phyloP scores from a whole-genome alignment of 305 asterid species.

The Fraxinus nigra region DNA sequence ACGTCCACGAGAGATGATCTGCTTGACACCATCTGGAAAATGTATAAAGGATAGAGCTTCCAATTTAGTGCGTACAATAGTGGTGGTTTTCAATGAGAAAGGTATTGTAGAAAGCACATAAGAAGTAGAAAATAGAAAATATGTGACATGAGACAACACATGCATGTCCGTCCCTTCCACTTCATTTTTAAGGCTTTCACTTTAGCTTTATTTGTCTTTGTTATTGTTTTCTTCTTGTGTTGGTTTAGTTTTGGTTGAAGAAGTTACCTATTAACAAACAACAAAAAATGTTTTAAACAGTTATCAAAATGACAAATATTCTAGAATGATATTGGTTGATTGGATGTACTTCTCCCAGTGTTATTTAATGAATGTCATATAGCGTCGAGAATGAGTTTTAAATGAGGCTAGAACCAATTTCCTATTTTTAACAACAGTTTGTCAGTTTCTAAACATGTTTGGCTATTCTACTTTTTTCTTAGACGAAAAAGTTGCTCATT shows the following conservation, averaged over 20 bases:
- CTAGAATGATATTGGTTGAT: background rate
- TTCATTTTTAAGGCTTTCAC: background rate
- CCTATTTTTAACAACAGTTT: background rate
- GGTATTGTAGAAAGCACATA: slow-evolving; percentile 9
- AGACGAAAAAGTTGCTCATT: background rate
- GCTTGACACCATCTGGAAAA: slow-evolving; percentile 5
- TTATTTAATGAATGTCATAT: background rate
- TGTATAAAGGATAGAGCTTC: slow-evolving; percentile 2
- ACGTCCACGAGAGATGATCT: background rate
- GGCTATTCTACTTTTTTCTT: background rate
- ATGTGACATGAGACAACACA: background rate
- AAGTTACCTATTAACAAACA: background rate
- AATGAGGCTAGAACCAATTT: background rate
- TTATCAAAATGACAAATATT: background rate
- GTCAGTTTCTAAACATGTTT: background rate
- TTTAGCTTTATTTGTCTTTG: background rate
- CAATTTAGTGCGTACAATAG: background rate
- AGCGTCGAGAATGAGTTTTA: background rate
- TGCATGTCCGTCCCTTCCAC: background rate
- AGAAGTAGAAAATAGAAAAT: background rate
- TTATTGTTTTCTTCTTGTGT: background rate
- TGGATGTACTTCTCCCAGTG: background rate
- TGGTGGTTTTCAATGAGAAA: slow-evolving; percentile 14
- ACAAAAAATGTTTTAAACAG: background rate
- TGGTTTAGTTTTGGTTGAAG: background rate